phyloP scores from a whole-genome alignment of 2,329 filamentous ascomycete genomes.

The Ophiostoma himal-ulmi region DNA sequence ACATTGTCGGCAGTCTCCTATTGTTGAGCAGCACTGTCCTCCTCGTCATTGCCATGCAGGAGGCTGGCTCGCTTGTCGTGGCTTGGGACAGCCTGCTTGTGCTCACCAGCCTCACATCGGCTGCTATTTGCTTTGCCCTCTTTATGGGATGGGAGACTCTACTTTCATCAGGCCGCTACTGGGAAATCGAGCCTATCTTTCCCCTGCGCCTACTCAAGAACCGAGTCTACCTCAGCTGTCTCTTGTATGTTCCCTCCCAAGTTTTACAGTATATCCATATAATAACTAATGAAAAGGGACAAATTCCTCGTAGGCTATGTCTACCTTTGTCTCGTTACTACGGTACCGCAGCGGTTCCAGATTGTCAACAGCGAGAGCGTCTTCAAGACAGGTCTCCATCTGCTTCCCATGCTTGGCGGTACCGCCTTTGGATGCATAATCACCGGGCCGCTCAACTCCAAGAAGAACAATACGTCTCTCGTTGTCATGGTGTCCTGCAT shows the following conservation, averaged over 20 bases:
- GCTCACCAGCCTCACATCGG: slow-evolving; percentile 43
- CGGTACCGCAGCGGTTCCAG: slow-evolving; percentile 56
- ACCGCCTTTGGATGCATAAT: slow-evolving; percentile 53
- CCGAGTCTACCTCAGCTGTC: slow-evolving; percentile 46
- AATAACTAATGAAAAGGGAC: slow-evolving; percentile 35
- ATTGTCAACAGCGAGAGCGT: slow-evolving; percentile 50
- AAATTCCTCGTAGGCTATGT: slow-evolving; percentile 53
- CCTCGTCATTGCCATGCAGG: slow-evolving; percentile 51
- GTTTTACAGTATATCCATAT: background rate
- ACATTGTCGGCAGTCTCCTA: slow-evolving; percentile 34
- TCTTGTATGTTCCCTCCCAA: slow-evolving; percentile 37
- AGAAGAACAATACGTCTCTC: slow-evolving; percentile 48
- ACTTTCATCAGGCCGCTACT: slow-evolving; percentile 36
- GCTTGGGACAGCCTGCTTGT: slow-evolving; percentile 50
- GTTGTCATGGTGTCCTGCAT: slow-evolving; percentile 46
- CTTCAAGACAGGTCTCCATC: slow-evolving; percentile 50
- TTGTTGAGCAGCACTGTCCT: slow-evolving; percentile 49
- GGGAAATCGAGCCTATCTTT: slow-evolving; percentile 49
- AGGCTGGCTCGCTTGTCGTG: slow-evolving; percentile 49
- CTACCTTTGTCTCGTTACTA: slow-evolving; percentile 53
- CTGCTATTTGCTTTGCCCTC: slow-evolving; percentile 42
- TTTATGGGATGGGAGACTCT: slow-evolving; percentile 49
- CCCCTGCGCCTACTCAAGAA: slow-evolving; percentile 44
- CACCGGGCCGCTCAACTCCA: slow-evolving; percentile 49
- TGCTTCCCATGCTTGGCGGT: slow-evolving; percentile 53